A percentile compares a stretch with the other conserved stretches of the same genome.
These are phyloP conservation scores for Lachancea waltii DNA, from an alignment of 805 yeast species.

Conservation along the genomic window DNA sequence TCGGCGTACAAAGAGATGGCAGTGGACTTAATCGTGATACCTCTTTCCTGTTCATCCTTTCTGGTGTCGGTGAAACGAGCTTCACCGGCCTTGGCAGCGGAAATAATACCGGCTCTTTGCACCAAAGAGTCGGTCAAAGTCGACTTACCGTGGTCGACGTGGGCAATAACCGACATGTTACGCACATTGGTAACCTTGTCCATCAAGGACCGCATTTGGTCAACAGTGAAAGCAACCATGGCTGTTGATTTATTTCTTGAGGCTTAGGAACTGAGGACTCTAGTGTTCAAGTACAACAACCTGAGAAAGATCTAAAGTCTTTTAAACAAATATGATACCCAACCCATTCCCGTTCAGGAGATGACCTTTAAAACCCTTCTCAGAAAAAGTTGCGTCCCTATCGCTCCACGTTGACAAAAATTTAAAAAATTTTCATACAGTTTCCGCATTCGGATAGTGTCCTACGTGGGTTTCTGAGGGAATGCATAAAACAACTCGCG, in stretches of 20 bases:
- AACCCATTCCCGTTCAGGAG: background rate
- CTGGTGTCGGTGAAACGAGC: slow-evolving; percentile 99
- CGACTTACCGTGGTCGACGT: slow-evolving; percentile 99
- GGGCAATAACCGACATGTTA: slow-evolving; percentile 99
- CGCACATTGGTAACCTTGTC: slow-evolving; percentile 99
- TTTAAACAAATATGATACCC: background rate
- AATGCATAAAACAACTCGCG: background rate
- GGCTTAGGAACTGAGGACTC: background rate
- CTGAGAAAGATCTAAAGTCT: background rate
- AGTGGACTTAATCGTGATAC: slow-evolving; percentile 98
- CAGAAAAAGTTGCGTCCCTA: background rate
- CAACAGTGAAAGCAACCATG: slow-evolving; percentile 51
- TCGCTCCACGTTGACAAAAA: background rate
- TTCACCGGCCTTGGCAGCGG: slow-evolving; percentile 99
- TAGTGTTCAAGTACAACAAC: background rate
- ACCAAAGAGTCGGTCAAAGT: slow-evolving; percentile 98
- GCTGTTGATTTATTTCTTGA: slow-evolving; percentile 5
- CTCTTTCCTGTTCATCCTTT: slow-evolving; percentile 99
- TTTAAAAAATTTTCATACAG: background rate
- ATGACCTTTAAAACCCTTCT: background rate
- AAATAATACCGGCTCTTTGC: slow-evolving; percentile 98
- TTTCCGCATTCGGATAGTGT: background rate
- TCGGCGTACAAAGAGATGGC: slow-evolving; percentile 94
- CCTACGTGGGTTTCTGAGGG: background rate
- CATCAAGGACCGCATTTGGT: slow-evolving; percentile 98